Evolutionary conservation across 495 filamentous ascomycete genomes (phyloP), one percentile per base, ranked within the genome.

Genomic region (Polyplosphaeria fusca): DNA sequence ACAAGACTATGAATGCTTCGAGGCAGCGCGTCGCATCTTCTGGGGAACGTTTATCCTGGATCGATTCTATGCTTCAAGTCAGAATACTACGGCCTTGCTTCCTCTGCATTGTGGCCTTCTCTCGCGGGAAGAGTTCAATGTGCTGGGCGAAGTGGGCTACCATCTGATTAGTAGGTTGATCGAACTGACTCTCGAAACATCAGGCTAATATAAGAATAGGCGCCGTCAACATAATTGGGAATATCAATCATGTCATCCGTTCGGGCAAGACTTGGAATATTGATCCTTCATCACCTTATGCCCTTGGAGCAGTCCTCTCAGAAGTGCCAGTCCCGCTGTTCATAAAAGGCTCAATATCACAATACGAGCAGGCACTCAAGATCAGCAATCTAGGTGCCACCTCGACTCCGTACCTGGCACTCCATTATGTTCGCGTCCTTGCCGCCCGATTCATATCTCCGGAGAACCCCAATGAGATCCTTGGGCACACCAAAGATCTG

Each of bases 21-120:
- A 65, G 5, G 35, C 35, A 18, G 40, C 57, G 11, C 56, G 62
- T 13, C 62, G 62, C 16, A 32, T 60, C 4, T 61, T 65, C 32
- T 61, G 56, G 62, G 47, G 51, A 16, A 23, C 47, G 5, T 60
- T 65, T 37, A 65, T 58, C 25, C 25, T 65, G 18, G 62, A 65
- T 32, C 62, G 62, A 19, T 61, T 65, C 27, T 48, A 61, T 18
- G 57, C 62, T 4, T 53, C 62, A 11, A 58, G 52, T 38, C 47
- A 38, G 38, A 46, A 41, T 7, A 56, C 40, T 37, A 57, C 60
- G 39, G 32, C 51, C 19, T 13, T 55, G 11, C 37, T 65, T 19
- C 62, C 62, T 11, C 32, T 61, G 19, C 24, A 45, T 20, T 48
- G 26, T 35, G 52, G 62, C 1, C 37, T 26, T 7, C 37, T 65